Conservation (phyloP, 129 eudicot species). For the Cynara cardunculus region DNA sequence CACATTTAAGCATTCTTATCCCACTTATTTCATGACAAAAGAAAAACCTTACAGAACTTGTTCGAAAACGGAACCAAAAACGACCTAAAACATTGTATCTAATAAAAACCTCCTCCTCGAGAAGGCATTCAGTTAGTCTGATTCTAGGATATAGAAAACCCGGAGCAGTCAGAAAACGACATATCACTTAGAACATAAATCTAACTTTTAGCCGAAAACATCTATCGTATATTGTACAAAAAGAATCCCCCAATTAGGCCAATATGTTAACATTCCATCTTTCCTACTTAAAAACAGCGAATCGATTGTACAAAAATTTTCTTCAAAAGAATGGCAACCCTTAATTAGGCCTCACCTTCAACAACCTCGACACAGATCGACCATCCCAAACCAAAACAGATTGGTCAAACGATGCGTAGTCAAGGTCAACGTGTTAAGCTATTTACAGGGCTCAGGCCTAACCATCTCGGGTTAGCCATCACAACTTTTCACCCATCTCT, state of each 20-base stretch:
- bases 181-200: background rate
- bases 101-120: background rate
- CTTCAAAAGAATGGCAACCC: conserved; percentile 5
- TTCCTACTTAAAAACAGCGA: conserved; percentile 1
- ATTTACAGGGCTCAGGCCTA: conserved; percentile 21
- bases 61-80: background rate
- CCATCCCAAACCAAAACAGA: background rate
- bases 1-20: background rate
- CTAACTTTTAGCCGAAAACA: conserved; percentile 12
- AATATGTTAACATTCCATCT: conserved; percentile 24
- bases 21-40: background rate
- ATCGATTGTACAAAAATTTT: conserved; percentile 10
- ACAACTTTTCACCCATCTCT: conserved; percentile 10
- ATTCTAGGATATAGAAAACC: background rate
- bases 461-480: conserved; percentile 1
- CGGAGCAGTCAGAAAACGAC: background rate
- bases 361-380: background rate
- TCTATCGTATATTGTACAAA: conserved; percentile 28
- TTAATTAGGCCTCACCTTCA: conserved; percentile 11
- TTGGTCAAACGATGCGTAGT: conserved; percentile 15
- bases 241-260: conserved; percentile 19
- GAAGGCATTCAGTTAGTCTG: background rate
- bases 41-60: background rate
- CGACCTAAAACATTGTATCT: background rate
- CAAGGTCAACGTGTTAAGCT: conserved; percentile 22